These are phyloP conservation scores for Apiospora arundinis DNA, from an alignment of 2,329 filamentous ascomycete species.

Conservation along the genomic window DNA sequence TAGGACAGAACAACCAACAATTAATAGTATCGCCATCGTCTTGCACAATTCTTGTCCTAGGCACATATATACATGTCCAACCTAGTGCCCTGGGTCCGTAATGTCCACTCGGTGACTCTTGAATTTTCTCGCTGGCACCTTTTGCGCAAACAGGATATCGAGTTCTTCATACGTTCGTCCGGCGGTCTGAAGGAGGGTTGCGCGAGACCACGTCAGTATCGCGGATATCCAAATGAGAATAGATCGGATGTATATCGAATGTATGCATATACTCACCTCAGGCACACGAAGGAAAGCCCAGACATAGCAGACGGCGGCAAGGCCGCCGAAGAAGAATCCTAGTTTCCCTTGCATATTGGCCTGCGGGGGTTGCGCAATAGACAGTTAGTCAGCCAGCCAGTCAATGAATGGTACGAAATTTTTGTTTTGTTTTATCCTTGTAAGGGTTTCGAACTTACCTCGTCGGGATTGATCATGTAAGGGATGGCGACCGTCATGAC, in stretches of 20 bases:
- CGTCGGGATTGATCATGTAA: conserved; percentile 51
- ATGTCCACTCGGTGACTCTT: conserved; percentile 37
- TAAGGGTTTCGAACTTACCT: too few species aligned
- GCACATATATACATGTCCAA: background rate
- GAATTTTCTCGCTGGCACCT: conserved; percentile 40
- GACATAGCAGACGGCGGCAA: conserved; percentile 43
- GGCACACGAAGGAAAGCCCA: conserved; percentile 45
- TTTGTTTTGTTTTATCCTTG: too few species aligned
- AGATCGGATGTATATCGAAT: background rate
- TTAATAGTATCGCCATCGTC: background rate
- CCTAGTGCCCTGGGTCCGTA: background rate
- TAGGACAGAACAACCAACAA: background rate
- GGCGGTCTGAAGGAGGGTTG: background rate
- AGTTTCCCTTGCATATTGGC: conserved; percentile 51
- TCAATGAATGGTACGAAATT: too few species aligned
- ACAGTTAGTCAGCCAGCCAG: too few species aligned
- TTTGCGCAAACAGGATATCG: conserved; percentile 40
- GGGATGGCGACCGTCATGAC: conserved; percentile 51
- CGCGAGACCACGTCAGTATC: too few species aligned
- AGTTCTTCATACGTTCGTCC: conserved; percentile 42
- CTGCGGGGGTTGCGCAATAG: conserved; percentile 1
- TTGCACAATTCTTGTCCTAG: too few species aligned
- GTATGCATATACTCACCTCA: conserved; percentile 26
- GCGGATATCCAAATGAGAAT: background rate
- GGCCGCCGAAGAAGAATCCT: conserved; percentile 48